Percentiles rank a stretch among this genome's conserved stretches.
Conservation (phyloP, 768 basidiomycete species). For the Calocybe indica region DNA sequence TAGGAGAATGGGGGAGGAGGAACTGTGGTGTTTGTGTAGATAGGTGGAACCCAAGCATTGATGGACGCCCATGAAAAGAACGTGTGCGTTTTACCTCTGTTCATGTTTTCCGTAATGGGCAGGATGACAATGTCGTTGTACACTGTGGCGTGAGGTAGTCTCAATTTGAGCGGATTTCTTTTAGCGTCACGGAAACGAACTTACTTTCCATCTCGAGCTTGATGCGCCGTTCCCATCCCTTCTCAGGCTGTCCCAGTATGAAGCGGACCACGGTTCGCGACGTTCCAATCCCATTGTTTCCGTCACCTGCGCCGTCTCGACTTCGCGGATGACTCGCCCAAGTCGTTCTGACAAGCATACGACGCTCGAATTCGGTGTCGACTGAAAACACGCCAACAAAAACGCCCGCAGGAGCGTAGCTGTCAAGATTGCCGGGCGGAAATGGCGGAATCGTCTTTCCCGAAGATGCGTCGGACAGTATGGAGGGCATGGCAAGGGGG, state of each 20-base stretch:
- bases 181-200: constrained; percentile 14
- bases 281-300: constrained; percentile 68
- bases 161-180: neutral
- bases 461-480: constrained; percentile 31
- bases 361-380: constrained; percentile 77
- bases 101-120: constrained; percentile 92
- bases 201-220: constrained; percentile 87
- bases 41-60: constrained; percentile 86
- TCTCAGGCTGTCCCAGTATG: constrained; percentile 78
- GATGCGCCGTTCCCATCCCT: constrained; percentile 73
- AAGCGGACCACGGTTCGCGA: constrained; percentile 86
- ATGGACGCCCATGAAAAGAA: constrained; percentile 92
- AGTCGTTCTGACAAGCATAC: constrained; percentile 82
- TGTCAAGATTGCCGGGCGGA: constrained; percentile 68
- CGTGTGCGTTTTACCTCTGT: constrained; percentile 85
- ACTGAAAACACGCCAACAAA: constrained; percentile 89
- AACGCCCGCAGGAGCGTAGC: constrained; percentile 76
- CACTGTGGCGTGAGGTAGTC: constrained; percentile 32
- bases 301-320: constrained; percentile 62
- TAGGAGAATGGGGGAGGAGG: constrained; percentile 58
- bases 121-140: constrained; percentile 85
- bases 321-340: constrained; percentile 85
- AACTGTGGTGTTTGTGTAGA: constrained; percentile 45
- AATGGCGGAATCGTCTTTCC: constrained; percentile 39
- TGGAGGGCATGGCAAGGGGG: constrained; percentile 31